Evolutionary conservation across 129 eudicot genomes (phyloP), one percentile per base, ranked within the genome.

Genomic region (Pittosporum tobira): DNA sequence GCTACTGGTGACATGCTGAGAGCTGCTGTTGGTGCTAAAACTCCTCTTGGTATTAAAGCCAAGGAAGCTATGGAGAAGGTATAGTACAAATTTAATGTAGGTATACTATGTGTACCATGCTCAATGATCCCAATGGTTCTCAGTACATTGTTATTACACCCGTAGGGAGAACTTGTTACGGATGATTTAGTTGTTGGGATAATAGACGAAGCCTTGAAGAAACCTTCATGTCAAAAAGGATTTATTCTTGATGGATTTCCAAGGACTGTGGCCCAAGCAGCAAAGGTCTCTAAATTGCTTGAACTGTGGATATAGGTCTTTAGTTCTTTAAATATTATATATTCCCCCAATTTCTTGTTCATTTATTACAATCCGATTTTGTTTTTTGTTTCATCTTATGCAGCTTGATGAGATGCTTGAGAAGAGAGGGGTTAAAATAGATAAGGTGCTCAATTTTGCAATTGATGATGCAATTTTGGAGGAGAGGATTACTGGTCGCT

Each of bases 21-120:
- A 78, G 93, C 97, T 67, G 95, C 95, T 73, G 97, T 85, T 73
- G 79, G 91, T 66, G 85, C 95, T 63, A 91, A 86, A 78, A 86
- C 95, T 23, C 95, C 99, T 69, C 96, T 87, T 57, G 99, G 99
- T 47, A 42, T 83, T 43, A 72, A 85, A 76, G 95, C 95, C 2
- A 85, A 89, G 70, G 95, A 91, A 65, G 94, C 99, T 65, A 87
- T 91, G 96, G 96, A 91, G 37, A 91, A 79, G 90, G 99, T 91
- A 65, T 23, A 10, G 38, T 8, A 40, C 18, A 16, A 13, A 4
- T 50, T 31, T 61, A 5, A 22, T 25, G 30, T 43, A 27, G 19
- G 31, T 56, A 53, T 57, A 44, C 18, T 45, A 30, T 66, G 43
- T 26, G 16, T 43, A 42, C n/a, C n/a, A 57, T 59, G 56, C 48